Evolutionary conservation across 2,329 filamentous ascomycete genomes (phyloP).

Genomic region (Albifimbria verrucaria): DNA sequence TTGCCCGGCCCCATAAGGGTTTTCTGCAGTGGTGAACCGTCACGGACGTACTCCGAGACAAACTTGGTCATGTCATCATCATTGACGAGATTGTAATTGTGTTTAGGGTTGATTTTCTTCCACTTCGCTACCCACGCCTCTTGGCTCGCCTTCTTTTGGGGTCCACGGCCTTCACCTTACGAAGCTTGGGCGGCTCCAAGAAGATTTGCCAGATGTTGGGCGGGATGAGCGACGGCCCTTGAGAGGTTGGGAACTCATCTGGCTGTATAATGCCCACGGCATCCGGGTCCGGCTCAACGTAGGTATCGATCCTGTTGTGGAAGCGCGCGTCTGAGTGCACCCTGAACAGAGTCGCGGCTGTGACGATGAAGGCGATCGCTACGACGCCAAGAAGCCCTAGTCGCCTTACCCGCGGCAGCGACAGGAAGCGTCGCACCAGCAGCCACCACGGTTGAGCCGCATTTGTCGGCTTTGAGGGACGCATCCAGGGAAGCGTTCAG

Average conservation of each 20-base stretch:
- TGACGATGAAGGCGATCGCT: neutral
- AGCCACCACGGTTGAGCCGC: neutral
- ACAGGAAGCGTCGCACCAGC: neutral
- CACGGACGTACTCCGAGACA: neutral
- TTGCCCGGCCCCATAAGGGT: constrained; percentile 8
- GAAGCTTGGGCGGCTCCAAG: too few relatives aligned
- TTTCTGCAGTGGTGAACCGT: neutral
- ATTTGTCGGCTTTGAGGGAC: neutral
- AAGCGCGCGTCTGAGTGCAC: neutral
- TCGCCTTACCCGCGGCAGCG: neutral
- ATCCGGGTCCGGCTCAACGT: neutral
- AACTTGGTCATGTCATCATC: neutral
- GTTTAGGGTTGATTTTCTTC: neutral
- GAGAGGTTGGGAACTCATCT: neutral
- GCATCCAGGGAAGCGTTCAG: neutral
- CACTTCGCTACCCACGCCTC: neutral
- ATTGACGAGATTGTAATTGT: neutral
- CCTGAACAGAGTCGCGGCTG: neutral
- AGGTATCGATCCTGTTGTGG: neutral
- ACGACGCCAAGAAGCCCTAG: neutral
- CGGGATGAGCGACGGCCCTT: neutral
- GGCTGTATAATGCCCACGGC: neutral
- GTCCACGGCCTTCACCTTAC: too few relatives aligned
- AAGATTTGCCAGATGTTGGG: neutral
- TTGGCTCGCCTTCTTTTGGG: too few relatives aligned